These are phyloP conservation scores for Phytophthora fragariaefolia DNA, from an alignment of 352 stramenopile species.

Conservation along the genomic window DNA sequence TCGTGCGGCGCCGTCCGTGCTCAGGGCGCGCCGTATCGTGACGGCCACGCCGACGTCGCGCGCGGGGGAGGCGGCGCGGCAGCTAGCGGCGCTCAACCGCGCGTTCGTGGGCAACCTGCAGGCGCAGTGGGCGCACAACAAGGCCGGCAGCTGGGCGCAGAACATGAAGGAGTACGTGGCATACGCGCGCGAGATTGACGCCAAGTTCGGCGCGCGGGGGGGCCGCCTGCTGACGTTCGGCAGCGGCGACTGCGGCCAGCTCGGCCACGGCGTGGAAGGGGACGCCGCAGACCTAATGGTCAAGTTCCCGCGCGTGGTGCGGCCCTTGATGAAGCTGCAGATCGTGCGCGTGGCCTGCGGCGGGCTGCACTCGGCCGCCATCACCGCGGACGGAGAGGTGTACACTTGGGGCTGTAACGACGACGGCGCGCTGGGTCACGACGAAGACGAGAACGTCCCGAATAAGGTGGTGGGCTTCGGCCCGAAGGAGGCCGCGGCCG, in stretches of 20 bases:
- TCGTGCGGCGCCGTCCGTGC: slow-evolving; percentile 53
- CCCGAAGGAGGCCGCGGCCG: slow-evolving; percentile 38
- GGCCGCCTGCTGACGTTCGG: slow-evolving; percentile 86
- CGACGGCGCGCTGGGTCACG: slow-evolving; percentile 90
- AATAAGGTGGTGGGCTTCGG: slow-evolving; percentile 67
- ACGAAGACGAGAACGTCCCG: slow-evolving; percentile 82
- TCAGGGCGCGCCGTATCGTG: slow-evolving; percentile 58
- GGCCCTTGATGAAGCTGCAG: slow-evolving; percentile 42
- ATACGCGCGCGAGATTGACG: slow-evolving; percentile 68
- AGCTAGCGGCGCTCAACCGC: slow-evolving; percentile 75
- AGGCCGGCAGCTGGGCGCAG: slow-evolving; percentile 64
- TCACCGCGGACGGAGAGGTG: slow-evolving; percentile 88
- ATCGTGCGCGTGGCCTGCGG: slow-evolving; percentile 88
- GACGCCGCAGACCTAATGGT: slow-evolving; percentile 83
- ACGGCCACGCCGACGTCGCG: slow-evolving; percentile 31
- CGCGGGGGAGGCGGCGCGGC: slow-evolving; percentile 51
- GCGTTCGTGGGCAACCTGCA: slow-evolving; percentile 68
- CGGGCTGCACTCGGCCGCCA: slow-evolving; percentile 91
- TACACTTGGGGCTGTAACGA: slow-evolving; percentile 96
- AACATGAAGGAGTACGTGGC: slow-evolving; percentile 85
- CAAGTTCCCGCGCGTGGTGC: slow-evolving; percentile 67
- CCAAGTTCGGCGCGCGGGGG: slow-evolving; percentile 56
- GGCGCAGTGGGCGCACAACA: slow-evolving; percentile 72
- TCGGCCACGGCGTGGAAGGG: slow-evolving; percentile 88
- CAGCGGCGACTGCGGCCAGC: slow-evolving; percentile 92